phyloP scores from a whole-genome alignment of 2,329 filamentous ascomycete genomes.

The Cladorrhinum sp. region DNA sequence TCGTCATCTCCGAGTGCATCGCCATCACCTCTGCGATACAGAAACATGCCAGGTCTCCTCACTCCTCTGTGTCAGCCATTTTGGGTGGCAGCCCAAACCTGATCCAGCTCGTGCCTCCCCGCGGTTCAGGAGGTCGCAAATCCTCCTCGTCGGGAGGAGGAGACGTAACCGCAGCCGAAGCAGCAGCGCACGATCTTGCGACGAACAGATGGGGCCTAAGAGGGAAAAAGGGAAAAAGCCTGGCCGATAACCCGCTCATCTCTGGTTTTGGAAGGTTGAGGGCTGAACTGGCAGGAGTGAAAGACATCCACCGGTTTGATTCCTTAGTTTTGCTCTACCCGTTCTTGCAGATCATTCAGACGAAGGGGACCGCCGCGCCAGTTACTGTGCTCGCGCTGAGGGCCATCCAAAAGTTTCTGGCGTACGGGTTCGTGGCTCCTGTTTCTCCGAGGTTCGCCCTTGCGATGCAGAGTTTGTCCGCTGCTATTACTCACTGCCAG shows the following conservation, averaged over 20 bases:
- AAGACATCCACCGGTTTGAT: slow-evolving; percentile 86
- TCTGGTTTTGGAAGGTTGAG: slow-evolving; percentile 88
- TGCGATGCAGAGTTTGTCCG: slow-evolving; percentile 91
- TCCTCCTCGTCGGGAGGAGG: slow-evolving; percentile 32
- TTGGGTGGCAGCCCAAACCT: slow-evolving; percentile 71
- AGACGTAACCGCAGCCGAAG: slow-evolving; percentile 41
- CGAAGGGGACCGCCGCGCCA: slow-evolving; percentile 90
- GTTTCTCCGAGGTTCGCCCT: slow-evolving; percentile 83
- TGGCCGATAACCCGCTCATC: slow-evolving; percentile 96
- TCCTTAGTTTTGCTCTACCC: slow-evolving; percentile 85
- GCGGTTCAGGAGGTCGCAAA: slow-evolving; percentile 41
- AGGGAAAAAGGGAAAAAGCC: slow-evolving; percentile 93
- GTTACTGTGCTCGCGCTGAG: slow-evolving; percentile 94
- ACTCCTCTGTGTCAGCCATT: slow-evolving; percentile 94
- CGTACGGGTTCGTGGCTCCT: slow-evolving; percentile 85
- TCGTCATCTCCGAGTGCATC: slow-evolving; percentile 98
- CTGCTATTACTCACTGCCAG: slow-evolving; percentile 93
- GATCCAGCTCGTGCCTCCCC: slow-evolving; percentile 51
- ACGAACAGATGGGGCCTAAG: slow-evolving; percentile 88
- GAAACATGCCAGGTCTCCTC: slow-evolving; percentile 92
- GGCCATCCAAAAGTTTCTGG: slow-evolving; percentile 92
- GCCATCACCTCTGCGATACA: slow-evolving; percentile 97
- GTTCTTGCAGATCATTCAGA: slow-evolving; percentile 94
- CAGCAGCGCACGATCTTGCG: slow-evolving; percentile 48
- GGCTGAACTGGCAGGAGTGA: slow-evolving; percentile 81